A percentile compares a stretch with the other conserved stretches of the same genome.
These are phyloP conservation scores for Trichoderma semiorbis DNA, from an alignment of 2,329 filamentous ascomycete genomes.

Conservation along the genomic window DNA sequence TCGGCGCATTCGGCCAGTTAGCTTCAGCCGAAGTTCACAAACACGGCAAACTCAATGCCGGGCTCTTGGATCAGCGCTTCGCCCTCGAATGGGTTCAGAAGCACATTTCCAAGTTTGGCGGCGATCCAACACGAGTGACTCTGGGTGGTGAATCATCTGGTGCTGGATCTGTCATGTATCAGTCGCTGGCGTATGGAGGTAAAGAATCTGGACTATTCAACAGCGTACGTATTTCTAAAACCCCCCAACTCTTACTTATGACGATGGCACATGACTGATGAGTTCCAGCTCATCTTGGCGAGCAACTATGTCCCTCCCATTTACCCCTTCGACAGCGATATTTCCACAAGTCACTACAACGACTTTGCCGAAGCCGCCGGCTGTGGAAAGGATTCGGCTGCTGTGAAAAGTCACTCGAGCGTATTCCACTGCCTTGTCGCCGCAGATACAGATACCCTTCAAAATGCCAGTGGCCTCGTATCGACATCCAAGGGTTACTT, in stretches of 20 bases:
- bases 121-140: slow-evolving; percentile 49
- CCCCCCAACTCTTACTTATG: background rate
- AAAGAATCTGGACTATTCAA: slow-evolving; percentile 45
- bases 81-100: slow-evolving; percentile 51
- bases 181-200: slow-evolving; percentile 45
- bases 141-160: slow-evolving; percentile 54
- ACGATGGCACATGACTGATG: background rate
- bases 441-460: slow-evolving; percentile 33
- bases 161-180: slow-evolving; percentile 46
- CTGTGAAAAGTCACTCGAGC: slow-evolving; percentile 19
- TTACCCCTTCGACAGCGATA: slow-evolving; percentile 38
- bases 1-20: slow-evolving; percentile 46
- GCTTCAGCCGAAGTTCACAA: slow-evolving; percentile 40
- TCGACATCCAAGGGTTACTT: slow-evolving; percentile 27
- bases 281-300: slow-evolving; percentile 27
- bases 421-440: slow-evolving; percentile 35
- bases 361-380: slow-evolving; percentile 34
- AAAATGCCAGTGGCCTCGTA: slow-evolving; percentile 34
- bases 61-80: slow-evolving; percentile 49
- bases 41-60: slow-evolving; percentile 43
- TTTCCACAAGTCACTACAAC: slow-evolving; percentile 32
- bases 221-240: slow-evolving; percentile 25
- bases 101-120: slow-evolving; percentile 51
- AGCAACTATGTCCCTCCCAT: slow-evolving; percentile 54
- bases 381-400: slow-evolving; percentile 23